Base-by-base conservation (phyloP, 495 filamentous ascomycete species). In the Penicillium bovifimosum region DNA sequence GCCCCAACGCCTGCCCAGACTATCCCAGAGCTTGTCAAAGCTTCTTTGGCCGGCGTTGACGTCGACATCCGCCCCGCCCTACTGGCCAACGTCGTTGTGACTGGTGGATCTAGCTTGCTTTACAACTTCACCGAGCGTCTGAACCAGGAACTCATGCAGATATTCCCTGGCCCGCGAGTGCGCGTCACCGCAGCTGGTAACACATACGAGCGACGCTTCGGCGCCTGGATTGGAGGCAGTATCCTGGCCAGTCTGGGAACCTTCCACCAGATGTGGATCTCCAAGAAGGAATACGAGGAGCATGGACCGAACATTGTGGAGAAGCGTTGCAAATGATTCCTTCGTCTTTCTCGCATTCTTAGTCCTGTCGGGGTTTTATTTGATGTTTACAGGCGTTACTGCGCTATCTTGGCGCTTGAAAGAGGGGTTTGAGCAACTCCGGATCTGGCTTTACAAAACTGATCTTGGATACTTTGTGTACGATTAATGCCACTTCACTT, bases 241-340 rank as follows among this genome's bases (percentile, higher is more conserved):
- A 96, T 99, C 58, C 73, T 97, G 60, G 92, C 87, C 3, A 96
- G 91, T 72, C 69, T 99, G 75, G 95, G 95, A 8, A 96, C 90
- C n/a, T 99, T 99, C 70, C 93, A 99, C 75, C 92, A 96, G 70
- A 88, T 97, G 87, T 99, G 93, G 93, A 91, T 99, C 55, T 90
- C 85, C 17, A 80, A 79, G 72, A 83, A 84, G 59, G 79, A 81
- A 51, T 81, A 80, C 52, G 81, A 83, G 5, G 78, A 83, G 53
- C 74, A 81, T 58, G 80, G 80, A 2, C 66, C 76, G 31, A 73
- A 75, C 52, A 82, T 84, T 60, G 75, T 82, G n/a, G 77, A 82
- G 64, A 82, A 83, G 67, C 75, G 79, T 53, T 84, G 77, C 69
- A 80, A 79, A 56, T 80, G 64, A 69, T 44, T 13, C 27, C 14